phyloP scores from a whole-genome alignment of 2,329 filamentous ascomycete genomes.

The Fusarium tricinctum region DNA sequence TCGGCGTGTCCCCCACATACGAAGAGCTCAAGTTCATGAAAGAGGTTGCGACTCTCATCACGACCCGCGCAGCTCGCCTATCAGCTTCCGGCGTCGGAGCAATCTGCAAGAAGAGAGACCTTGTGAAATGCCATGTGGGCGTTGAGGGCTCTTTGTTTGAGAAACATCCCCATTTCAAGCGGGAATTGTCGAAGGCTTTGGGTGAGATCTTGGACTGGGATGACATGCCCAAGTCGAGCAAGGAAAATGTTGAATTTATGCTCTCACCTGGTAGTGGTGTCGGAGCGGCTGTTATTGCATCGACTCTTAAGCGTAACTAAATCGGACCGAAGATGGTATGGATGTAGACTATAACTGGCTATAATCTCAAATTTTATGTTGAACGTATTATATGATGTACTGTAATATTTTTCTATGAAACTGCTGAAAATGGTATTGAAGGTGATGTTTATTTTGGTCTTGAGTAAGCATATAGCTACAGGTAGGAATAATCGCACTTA shows the following conservation, averaged over 20 bases:
- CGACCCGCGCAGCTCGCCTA: constrained; percentile 92
- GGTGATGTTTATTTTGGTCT: no score
- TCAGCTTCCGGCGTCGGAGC: constrained; percentile 95
- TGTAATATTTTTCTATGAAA: no score
- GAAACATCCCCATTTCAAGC: constrained; percentile 98
- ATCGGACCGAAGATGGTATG: no score
- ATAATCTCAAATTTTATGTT: no score
- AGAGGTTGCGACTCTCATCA: constrained; percentile 91
- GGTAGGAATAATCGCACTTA: no score
- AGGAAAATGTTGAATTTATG: neutral
- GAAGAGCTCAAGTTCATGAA: constrained; percentile 91
- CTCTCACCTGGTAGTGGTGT: constrained; percentile 16
- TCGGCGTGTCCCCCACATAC: constrained; percentile 77
- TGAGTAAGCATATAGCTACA: no score
- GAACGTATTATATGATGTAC: no score
- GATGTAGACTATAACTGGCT: no score
- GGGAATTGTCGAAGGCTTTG: constrained; percentile 88
- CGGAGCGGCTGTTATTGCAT: constrained; percentile 18
- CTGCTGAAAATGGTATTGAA: no score
- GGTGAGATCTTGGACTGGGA: constrained; percentile 75
- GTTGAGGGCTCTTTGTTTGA: constrained; percentile 98
- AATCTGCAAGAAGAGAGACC: constrained; percentile 96
- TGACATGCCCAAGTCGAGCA: rapidly evolving
- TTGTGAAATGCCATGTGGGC: constrained; percentile 89
- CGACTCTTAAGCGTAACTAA: constrained; percentile 2